These are phyloP conservation scores for Exophiala calicioides DNA, from an alignment of 2,329 filamentous ascomycete genomes.

Conservation along the genomic window DNA sequence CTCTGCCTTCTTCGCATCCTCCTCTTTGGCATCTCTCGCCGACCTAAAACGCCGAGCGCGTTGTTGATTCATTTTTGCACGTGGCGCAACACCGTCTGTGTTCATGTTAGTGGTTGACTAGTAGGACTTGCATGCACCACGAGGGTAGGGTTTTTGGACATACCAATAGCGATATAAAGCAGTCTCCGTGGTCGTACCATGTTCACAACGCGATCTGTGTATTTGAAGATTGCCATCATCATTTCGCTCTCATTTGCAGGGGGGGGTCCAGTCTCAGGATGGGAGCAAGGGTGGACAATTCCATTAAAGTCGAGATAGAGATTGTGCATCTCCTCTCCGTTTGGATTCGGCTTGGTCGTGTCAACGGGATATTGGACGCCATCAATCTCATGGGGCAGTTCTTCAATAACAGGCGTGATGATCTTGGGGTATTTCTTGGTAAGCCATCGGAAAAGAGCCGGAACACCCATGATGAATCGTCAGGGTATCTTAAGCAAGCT, in stretches of 20 bases:
- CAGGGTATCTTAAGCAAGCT: too few species aligned
- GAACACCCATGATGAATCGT: constrained; percentile 73
- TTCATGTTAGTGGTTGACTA: constrained; percentile 8
- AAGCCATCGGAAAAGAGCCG: constrained; percentile 93
- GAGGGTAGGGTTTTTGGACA: too few species aligned
- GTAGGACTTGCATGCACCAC: neutral
- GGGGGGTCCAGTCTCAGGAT: constrained; percentile 88
- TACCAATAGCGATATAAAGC: constrained; percentile 95
- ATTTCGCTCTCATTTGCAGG: constrained; percentile 96
- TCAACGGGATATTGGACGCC: constrained; percentile 83
- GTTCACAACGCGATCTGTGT: constrained; percentile 97
- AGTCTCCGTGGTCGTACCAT: constrained; percentile 97
- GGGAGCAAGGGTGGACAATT: constrained; percentile 97
- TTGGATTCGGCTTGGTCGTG: constrained; percentile 81
- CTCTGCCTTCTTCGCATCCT: constrained; percentile 86
- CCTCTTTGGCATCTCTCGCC: constrained; percentile 90
- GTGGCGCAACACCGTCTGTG: constrained; percentile 88
- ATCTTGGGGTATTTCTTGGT: constrained; percentile 98
- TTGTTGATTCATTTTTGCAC: constrained; percentile 99
- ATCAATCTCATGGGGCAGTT: constrained; percentile 78
- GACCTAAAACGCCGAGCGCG: constrained; percentile 92
- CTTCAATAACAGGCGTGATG: constrained; percentile 86
- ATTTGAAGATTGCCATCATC: constrained; percentile 98
- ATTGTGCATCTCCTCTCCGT: constrained; percentile 97
- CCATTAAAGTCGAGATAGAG: constrained; percentile 99